phyloP scores from a whole-genome alignment of 2,329 filamentous ascomycete genomes.

The Balansia obtecta region DNA sequence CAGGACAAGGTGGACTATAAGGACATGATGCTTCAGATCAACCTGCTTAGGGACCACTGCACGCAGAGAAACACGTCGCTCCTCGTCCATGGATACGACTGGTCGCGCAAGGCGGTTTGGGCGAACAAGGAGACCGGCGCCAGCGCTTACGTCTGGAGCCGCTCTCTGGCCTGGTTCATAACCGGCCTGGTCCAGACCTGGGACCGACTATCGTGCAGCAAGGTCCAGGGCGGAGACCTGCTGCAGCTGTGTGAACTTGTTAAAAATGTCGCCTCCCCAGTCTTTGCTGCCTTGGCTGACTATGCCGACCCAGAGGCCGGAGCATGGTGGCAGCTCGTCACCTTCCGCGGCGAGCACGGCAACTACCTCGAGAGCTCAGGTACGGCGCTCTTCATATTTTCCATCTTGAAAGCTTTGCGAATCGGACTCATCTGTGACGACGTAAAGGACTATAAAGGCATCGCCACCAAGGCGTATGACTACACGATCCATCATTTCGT shows the following conservation, averaged over 20 bases:
- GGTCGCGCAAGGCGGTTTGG: slow-evolving; percentile 34
- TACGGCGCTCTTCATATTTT: slow-evolving; percentile 44
- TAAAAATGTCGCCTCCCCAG: background rate
- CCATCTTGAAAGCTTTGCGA: slow-evolving; percentile 9
- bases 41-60: slow-evolving; percentile 9
- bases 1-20: slow-evolving; percentile 7
- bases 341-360: slow-evolving; percentile 34
- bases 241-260: slow-evolving; percentile 11
- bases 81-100: slow-evolving; percentile 41
- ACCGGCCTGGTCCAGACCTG: slow-evolving; percentile 38
- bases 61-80: slow-evolving; percentile 1
- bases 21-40: slow-evolving; percentile 12
- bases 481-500: slow-evolving; percentile 32
- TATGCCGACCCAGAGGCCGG: slow-evolving; percentile 29
- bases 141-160: slow-evolving; percentile 39
- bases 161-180: slow-evolving; percentile 41
- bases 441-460: slow-evolving; percentile 9
- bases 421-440: slow-evolving; percentile 2
- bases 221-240: background rate
- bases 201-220: slow-evolving; percentile 24
- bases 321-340: slow-evolving; percentile 44
- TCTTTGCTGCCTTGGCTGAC: slow-evolving; percentile 16
- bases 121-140: slow-evolving; percentile 36
- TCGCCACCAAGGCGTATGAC: slow-evolving; percentile 16
- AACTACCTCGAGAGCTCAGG: slow-evolving; percentile 51